Evolutionary conservation across 176 grass and related monocot genomes (phyloP), one percentile per base, ranked within the genome.

Genomic region (Oryza rufipogon): DNA sequence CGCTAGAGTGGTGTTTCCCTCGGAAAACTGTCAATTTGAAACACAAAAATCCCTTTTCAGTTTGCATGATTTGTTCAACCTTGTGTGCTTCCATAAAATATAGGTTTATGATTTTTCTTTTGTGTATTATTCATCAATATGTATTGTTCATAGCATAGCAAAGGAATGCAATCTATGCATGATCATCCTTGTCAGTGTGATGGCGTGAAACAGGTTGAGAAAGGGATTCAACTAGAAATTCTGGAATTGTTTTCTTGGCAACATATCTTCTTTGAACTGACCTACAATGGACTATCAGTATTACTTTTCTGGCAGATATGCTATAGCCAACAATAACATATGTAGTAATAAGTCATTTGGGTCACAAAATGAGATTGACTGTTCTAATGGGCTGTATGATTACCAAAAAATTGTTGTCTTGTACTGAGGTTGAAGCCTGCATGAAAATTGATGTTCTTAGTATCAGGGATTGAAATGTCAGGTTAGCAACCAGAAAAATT

Each of bases 301-400:
- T 19, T 30, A 61, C 48, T 23, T 20, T 12, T 36, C 16, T 58
- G 47, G 42, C 64, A 65, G 41, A 83, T 49, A 30, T 75, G 19
- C 42, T 52, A 75, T 67, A 39, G 39, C 20, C 20, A 33, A n/a
- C 9, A 44, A 11, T 44, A 44, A 44, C 11, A 7, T 38, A 54
- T 54, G 7, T 33, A 68, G 7, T 71, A 41, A 67, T 71, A 41
- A 67, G 56, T 75, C 45, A 52, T 64, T 67, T 49, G 20, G 19
- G 56, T 79, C 26, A 54, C 7, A 52, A 58, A 58, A 20, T 58
- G 52, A 58, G 52, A 20, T 8, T 58, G 9, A 13, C 38, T 60
- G 39, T 20, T 75, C 51, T 73, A 80, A 44, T 11, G 33, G 65
- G 49, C 9, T 49, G 4, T 15, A n/a, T 85, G 5, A 23, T 85